phyloP scores from a whole-genome alignment of 441 rosid species.

The Cnidoscolus chayamansa region DNA sequence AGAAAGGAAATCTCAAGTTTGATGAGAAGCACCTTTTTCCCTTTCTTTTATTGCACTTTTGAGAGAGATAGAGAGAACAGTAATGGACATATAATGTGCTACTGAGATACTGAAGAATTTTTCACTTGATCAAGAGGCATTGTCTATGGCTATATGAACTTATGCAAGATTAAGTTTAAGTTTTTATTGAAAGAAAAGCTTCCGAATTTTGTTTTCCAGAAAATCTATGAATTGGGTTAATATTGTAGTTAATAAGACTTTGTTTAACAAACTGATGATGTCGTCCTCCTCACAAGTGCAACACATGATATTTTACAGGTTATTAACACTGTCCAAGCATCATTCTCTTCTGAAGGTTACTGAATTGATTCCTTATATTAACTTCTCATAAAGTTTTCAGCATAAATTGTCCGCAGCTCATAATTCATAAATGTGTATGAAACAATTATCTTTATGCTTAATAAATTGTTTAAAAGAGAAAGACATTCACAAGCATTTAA shows the following conservation, averaged over 20 bases:
- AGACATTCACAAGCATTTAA: background rate
- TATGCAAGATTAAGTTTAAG: background rate
- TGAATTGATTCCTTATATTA: background rate
- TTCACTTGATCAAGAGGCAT: background rate
- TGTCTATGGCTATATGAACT: background rate
- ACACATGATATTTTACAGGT: background rate
- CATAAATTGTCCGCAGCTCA: background rate
- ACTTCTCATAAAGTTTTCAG: background rate
- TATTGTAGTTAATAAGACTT: background rate
- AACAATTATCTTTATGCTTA: background rate
- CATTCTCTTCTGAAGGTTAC: background rate
- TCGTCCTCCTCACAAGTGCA: background rate
- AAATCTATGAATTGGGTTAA: background rate
- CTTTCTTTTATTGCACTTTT: background rate
- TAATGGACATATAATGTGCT: background rate
- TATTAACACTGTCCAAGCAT: background rate
- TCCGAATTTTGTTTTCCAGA: background rate
- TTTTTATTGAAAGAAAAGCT: background rate
- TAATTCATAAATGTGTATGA: background rate
- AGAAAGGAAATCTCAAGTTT: background rate
- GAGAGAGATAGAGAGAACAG: background rate
- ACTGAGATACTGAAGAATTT: background rate
- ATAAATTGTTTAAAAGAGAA: background rate
- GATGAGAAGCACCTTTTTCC: background rate
- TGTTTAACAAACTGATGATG: background rate